These are phyloP conservation scores for Malania oleifera DNA, from an alignment of 164 flowering plant genomes.

Conservation along the genomic window DNA sequence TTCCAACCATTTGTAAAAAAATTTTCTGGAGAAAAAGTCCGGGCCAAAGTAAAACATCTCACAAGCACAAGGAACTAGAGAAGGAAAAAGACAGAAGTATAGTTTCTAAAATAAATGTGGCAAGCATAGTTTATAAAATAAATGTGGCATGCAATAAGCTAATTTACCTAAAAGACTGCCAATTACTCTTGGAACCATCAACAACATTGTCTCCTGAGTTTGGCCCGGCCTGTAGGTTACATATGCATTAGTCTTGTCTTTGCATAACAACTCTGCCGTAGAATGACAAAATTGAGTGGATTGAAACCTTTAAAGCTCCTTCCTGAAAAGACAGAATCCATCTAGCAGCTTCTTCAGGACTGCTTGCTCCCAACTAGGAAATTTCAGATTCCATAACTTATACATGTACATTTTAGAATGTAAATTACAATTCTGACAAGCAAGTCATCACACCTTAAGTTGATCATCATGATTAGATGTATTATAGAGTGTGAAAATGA, in stretches of 20 bases:
- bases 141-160: background rate
- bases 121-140: background rate
- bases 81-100: too few species aligned
- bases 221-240: conserved; percentile 35
- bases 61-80: too few species aligned
- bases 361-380: conserved; percentile 72
- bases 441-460: conserved; percentile 55
- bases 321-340: conserved; percentile 75
- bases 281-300: background rate
- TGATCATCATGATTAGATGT: conserved; percentile 60
- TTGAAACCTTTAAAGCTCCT: conserved; percentile 59
- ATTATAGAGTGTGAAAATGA: conserved; percentile 77
- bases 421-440: background rate
- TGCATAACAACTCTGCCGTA: background rate
- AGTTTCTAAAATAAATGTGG: background rate
- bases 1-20: too few species aligned
- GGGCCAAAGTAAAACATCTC: too few species aligned
- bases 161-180: conserved; percentile 61
- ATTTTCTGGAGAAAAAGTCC: too few species aligned
- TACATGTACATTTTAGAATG: background rate
- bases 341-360: conserved; percentile 88
- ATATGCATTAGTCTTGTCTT: background rate
- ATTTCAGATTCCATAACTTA: conserved; percentile 10
- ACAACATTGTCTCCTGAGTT: conserved; percentile 22
- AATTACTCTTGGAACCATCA: conserved; percentile 36